These are phyloP conservation scores for Aspergillus carlsbadensis DNA, from an alignment of 495 filamentous ascomycete species.

Conservation along the genomic window DNA sequence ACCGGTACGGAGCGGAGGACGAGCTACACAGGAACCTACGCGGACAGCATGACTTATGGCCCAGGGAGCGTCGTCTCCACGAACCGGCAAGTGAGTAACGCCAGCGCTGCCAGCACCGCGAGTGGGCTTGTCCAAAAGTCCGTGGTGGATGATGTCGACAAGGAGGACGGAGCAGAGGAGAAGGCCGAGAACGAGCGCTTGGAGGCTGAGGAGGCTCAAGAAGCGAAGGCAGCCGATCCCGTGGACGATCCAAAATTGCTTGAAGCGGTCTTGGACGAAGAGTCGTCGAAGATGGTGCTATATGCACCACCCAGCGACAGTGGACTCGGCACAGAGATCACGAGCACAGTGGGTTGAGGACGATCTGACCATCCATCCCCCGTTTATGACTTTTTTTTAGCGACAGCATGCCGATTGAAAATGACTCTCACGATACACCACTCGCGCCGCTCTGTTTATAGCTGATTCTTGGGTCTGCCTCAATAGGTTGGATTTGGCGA, in stretches of 20 bases:
- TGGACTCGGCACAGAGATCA: constrained; percentile 44
- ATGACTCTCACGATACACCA: constrained; percentile 29
- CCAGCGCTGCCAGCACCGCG: constrained; percentile 38
- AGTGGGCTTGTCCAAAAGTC: constrained; percentile 25
- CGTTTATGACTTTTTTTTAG: not conserved
- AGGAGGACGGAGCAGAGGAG: constrained; percentile 13
- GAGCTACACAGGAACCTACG: constrained; percentile 50
- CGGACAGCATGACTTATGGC: constrained; percentile 48
- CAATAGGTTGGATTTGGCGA: constrained; percentile 5
- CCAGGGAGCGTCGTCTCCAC: constrained; percentile 50
- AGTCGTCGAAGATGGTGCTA: constrained; percentile 35
- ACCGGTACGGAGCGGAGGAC: constrained; percentile 52
- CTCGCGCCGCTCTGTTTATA: constrained; percentile 16
- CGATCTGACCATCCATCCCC: too few species aligned
- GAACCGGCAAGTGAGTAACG: constrained; percentile 47
- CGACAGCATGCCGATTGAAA: not conserved
- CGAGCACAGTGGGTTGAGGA: constrained; percentile 26
- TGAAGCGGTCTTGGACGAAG: constrained; percentile 27
- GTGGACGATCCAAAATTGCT: constrained; percentile 14
- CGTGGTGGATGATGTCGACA: constrained; percentile 13
- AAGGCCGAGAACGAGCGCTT: constrained; percentile 15
- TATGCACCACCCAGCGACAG: constrained; percentile 44
- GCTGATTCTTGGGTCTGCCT: constrained; percentile 17
- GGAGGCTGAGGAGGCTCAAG: constrained; percentile 18
- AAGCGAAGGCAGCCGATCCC: constrained; percentile 15